Conservation (phyloP, 345 rosid species). For the Brassica carinata region DNA sequence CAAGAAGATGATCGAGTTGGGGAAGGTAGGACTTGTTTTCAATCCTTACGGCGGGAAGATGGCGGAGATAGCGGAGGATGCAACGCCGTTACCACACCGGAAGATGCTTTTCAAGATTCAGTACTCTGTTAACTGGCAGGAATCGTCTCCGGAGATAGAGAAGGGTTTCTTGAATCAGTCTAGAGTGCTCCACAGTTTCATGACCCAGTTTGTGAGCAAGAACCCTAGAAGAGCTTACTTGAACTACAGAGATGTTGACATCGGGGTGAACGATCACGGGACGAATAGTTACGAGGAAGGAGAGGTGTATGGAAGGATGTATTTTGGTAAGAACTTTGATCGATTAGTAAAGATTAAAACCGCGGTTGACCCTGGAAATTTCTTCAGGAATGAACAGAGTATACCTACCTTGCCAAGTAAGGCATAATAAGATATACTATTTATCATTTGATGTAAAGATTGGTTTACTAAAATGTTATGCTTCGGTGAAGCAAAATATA, state of each 20-base stretch:
- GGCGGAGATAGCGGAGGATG: constrained; percentile 43
- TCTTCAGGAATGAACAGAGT: constrained; percentile 63
- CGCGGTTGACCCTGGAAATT: constrained; percentile 53
- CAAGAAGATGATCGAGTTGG: constrained; percentile 51
- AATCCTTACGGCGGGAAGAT: constrained; percentile 72
- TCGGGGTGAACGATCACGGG: constrained; percentile 39
- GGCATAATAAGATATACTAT: constrained; percentile 22
- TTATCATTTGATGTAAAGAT: constrained; percentile 12
- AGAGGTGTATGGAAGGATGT: constrained; percentile 55
- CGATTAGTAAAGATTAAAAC: constrained; percentile 57
- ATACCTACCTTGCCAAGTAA: constrained; percentile 52
- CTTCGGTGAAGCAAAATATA: constrained; percentile 12
- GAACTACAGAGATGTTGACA: constrained; percentile 62
- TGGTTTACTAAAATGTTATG: not conserved
- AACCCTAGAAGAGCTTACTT: constrained; percentile 62
- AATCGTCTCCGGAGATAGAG: constrained; percentile 38
- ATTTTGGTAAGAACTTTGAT: constrained; percentile 55
- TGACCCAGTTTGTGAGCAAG: constrained; percentile 62
- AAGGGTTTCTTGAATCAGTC: constrained; percentile 27
- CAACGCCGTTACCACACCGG: constrained; percentile 64
- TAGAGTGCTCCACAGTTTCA: constrained; percentile 49
- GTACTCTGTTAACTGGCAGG: constrained; percentile 51
- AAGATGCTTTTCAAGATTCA: constrained; percentile 59
- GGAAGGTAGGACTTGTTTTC: constrained; percentile 50
- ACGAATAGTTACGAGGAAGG: constrained; percentile 47